Conservation (phyloP, 2,329 filamentous ascomycete genomes). For the Colletotrichum sp. region DNA sequence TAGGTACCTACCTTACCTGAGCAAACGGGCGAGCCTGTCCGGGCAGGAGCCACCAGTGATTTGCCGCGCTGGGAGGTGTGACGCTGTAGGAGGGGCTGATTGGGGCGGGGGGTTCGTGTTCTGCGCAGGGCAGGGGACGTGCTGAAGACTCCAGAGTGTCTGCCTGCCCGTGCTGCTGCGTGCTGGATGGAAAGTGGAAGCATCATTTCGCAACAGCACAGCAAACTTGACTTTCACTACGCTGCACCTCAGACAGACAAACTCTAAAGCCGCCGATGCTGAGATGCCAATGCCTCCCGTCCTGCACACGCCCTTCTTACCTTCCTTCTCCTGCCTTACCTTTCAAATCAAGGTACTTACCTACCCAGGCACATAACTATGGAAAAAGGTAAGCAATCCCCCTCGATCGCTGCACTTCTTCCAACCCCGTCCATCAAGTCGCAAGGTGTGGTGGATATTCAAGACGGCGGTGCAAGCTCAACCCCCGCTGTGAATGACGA, state of each 20-base stretch:
- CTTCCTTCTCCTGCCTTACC: background rate
- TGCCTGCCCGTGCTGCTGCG: background rate
- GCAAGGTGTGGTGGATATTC: background rate
- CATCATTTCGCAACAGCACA: background rate
- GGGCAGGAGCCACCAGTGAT: background rate
- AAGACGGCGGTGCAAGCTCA: background rate
- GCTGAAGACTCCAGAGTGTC: background rate
- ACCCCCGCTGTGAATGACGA: background rate
- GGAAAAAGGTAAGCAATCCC: background rate
- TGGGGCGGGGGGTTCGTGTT: background rate
- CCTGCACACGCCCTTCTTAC: background rate
- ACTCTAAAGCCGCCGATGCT: conserved; percentile 16
- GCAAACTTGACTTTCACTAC: background rate
- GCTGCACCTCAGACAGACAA: background rate
- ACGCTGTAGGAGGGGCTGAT: conserved; percentile 5
- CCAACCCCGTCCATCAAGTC: background rate
- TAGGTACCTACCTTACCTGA: too few relatives aligned
- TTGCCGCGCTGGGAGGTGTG: background rate
- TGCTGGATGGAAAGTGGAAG: background rate
- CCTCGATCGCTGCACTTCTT: background rate
- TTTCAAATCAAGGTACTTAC: background rate
- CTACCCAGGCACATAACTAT: background rate
- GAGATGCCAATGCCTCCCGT: background rate
- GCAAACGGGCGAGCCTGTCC: background rate
- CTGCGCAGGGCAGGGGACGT: background rate